Evolutionary conservation across 2,329 filamentous ascomycete species (phyloP).

Genomic region (Cucurbitaria berberidis): DNA sequence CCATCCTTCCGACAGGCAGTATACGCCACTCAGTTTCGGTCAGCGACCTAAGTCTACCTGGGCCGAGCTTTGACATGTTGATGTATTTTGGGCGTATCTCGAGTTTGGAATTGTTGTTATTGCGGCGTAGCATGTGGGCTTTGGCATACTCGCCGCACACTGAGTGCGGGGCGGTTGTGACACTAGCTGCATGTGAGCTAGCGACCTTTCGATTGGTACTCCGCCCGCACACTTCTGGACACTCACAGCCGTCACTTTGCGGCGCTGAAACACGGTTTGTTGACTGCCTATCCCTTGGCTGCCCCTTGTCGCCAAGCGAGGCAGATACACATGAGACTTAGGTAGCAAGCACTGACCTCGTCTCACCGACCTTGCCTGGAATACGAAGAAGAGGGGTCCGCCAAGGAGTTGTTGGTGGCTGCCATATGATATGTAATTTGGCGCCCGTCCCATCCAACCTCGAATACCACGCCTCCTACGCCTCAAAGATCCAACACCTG

Average conservation of each 20-base stretch:
- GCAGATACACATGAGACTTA: neutral
- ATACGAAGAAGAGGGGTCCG: slow-evolving; percentile 1
- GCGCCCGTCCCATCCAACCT: neutral
- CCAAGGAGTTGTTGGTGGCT: neutral
- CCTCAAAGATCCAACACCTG: neutral
- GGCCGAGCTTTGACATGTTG: slow-evolving; percentile 1
- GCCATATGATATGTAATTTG: neutral
- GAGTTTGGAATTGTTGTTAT: neutral
- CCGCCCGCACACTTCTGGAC: slow-evolving; percentile 3
- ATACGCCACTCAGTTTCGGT: slow-evolving; percentile 1
- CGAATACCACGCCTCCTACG: neutral
- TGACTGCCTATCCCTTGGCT: neutral
- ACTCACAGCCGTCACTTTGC: slow-evolving; percentile 1
- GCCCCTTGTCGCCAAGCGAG: neutral
- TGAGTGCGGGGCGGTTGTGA: slow-evolving; percentile 1
- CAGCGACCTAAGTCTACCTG: neutral
- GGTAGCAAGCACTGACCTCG: neutral
- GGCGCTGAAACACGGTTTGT: neutral
- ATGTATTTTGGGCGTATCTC: neutral
- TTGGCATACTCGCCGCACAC: neutral
- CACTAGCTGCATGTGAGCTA: neutral
- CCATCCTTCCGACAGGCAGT: neutral
- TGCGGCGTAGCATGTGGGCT: neutral
- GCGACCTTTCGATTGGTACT: too few relatives aligned
- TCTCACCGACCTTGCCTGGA: neutral